phyloP scores from a whole-genome alignment of 805 yeast species.

The Candida pini region DNA sequence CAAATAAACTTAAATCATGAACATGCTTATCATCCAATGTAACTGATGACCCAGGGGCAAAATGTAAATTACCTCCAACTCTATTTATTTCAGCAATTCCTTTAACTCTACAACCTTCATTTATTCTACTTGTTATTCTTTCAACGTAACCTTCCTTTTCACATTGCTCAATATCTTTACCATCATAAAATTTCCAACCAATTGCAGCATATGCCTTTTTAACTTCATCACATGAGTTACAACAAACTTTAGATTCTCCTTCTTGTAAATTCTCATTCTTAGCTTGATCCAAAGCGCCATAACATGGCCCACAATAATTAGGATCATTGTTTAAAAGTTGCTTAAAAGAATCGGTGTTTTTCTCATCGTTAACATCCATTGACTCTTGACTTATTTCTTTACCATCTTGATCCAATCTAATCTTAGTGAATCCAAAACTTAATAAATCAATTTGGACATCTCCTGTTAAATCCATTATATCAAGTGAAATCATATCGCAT shows the following conservation, averaged over 20 bases:
- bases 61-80: slow-evolving; percentile 86
- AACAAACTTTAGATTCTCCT: slow-evolving; percentile 54
- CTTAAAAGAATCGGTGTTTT: slow-evolving; percentile 14
- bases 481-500: slow-evolving; percentile 76
- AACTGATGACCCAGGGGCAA: slow-evolving; percentile 88
- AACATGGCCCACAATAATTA: slow-evolving; percentile 82
- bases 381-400: slow-evolving; percentile 34
- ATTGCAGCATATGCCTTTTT: slow-evolving; percentile 68
- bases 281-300: slow-evolving; percentile 68
- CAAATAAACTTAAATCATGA: slow-evolving; percentile 79
- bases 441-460: slow-evolving; percentile 72
- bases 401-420: slow-evolving; percentile 56
- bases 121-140: slow-evolving; percentile 49
- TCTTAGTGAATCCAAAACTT: slow-evolving; percentile 65
- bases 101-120: slow-evolving; percentile 83
- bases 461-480: slow-evolving; percentile 85
- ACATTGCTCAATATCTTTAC: slow-evolving; percentile 83
- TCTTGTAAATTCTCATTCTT: slow-evolving; percentile 34
- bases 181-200: slow-evolving; percentile 90
- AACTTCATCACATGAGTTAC: slow-evolving; percentile 82
- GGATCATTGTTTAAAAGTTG: slow-evolving; percentile 12
- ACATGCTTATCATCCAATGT: slow-evolving; percentile 57
- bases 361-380: slow-evolving; percentile 35
- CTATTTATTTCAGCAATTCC: slow-evolving; percentile 79
- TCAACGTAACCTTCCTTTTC: slow-evolving; percentile 80